Evolutionary conservation across 2,329 filamentous ascomycete genomes (phyloP).

Genomic region (Talaromyces funiculosus): DNA sequence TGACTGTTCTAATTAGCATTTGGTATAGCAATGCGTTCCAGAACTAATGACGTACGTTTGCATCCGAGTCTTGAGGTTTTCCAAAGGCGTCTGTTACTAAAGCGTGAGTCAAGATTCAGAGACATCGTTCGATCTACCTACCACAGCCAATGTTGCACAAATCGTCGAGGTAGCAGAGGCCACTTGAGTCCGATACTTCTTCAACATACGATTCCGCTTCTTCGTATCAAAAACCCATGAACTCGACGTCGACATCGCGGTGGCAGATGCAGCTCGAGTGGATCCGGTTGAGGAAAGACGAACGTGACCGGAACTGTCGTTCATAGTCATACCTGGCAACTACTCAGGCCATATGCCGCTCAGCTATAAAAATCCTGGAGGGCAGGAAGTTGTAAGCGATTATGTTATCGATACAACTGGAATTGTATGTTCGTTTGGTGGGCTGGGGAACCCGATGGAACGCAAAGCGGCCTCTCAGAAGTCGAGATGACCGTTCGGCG

Average conservation of each 20-base stretch:
- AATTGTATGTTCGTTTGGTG: constrained; percentile 14
- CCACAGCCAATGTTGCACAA: constrained; percentile 42
- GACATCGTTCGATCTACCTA: constrained; percentile 24
- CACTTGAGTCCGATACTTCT: constrained; percentile 43
- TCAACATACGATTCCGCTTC: constrained; percentile 39
- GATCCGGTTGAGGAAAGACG: constrained; percentile 30
- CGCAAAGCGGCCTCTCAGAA: constrained; percentile 47
- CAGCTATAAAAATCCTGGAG: neutral
- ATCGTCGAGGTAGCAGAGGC: constrained; percentile 42
- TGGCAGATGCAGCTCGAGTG: constrained; percentile 29
- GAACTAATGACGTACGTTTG: constrained; percentile 36
- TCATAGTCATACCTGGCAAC: constrained; percentile 33
- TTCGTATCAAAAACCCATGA: constrained; percentile 35
- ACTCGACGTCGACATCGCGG: constrained; percentile 27
- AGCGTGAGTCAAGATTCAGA: neutral
- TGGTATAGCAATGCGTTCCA: neutral
- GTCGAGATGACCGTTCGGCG: constrained; percentile 46
- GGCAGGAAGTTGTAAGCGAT: neutral
- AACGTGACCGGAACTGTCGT: constrained; percentile 38
- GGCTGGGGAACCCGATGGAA: constrained; percentile 48
- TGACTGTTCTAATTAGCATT: constrained; percentile 27
- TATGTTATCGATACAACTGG: neutral
- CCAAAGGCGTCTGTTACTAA: constrained; percentile 37
- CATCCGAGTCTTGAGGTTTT: constrained; percentile 47
- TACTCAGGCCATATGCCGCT: constrained; percentile 12